Conservation (phyloP, 2,329 filamentous ascomycete species). For the Emydomyces testavorans region DNA sequence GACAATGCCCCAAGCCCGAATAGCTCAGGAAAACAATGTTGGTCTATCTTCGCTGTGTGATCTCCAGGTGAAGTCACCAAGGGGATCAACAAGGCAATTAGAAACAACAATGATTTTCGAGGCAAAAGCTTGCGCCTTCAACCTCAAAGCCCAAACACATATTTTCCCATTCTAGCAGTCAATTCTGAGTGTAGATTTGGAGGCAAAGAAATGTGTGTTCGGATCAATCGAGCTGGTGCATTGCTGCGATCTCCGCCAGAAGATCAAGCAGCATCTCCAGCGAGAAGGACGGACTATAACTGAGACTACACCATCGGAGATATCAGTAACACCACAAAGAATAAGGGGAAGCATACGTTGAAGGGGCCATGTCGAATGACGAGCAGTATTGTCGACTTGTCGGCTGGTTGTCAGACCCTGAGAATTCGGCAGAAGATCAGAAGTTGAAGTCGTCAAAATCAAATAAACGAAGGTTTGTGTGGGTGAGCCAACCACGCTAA, state of each 20-base stretch:
- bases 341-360: conserved; percentile 46
- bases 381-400: conserved; percentile 28
- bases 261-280: conserved; percentile 47
- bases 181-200: conserved; percentile 13
- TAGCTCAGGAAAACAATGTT: conserved; percentile 44
- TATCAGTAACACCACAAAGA: conserved; percentile 27
- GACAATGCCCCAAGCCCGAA: conserved; percentile 56
- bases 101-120: conserved; percentile 62
- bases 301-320: conserved; percentile 43
- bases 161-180: conserved; percentile 11
- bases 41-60: conserved; percentile 30
- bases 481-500: conserved; percentile 21
- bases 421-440: conserved; percentile 6
- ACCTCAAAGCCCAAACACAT: conserved; percentile 61
- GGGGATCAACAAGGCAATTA: conserved; percentile 22
- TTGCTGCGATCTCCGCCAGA: conserved; percentile 27
- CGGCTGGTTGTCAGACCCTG: conserved; percentile 11
- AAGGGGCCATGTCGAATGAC: conserved; percentile 48
- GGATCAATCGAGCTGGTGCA: conserved; percentile 73
- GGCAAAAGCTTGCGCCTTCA: conserved; percentile 59
- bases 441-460: conserved; percentile 18
- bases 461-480: conserved; percentile 25
- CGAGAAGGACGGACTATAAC: conserved; percentile 73
- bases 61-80: conserved; percentile 13
- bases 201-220: conserved; percentile 21